phyloP scores from a whole-genome alignment of 495 filamentous ascomycete species.

The Lasiosphaeria hispida region DNA sequence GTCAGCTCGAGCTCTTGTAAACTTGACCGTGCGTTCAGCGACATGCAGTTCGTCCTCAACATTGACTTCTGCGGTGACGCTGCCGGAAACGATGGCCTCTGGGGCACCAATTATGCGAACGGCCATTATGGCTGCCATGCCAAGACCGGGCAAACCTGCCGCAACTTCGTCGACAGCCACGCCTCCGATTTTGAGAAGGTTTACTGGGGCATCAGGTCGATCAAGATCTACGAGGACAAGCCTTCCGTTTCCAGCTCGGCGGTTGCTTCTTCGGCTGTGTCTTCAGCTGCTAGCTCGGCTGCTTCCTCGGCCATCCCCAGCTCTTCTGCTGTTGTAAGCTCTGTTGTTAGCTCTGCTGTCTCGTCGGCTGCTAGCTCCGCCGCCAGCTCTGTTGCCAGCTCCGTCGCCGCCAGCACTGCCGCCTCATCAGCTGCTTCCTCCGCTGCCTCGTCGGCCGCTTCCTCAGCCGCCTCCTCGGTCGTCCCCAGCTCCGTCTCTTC shows the following conservation, averaged over 20 bases:
- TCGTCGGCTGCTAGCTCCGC: constrained; percentile 37
- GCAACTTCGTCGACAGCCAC: constrained; percentile 57
- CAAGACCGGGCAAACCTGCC: constrained; percentile 41
- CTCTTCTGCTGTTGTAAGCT: constrained; percentile 25
- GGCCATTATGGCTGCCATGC: constrained; percentile 14
- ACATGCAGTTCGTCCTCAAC: constrained; percentile 48
- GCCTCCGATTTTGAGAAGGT: constrained; percentile 53
- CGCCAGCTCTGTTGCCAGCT: constrained; percentile 25
- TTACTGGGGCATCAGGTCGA: constrained; percentile 56
- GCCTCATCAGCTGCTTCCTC: constrained; percentile 30
- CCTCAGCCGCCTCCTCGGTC: constrained; percentile 36
- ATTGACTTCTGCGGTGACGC: constrained; percentile 51
- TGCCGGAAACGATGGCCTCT: constrained; percentile 31
- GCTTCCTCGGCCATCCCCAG: constrained; percentile 49
- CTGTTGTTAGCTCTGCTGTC: background rate
- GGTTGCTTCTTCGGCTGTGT: constrained; percentile 33
- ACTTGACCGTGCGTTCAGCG: constrained; percentile 42
- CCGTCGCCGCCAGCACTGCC: constrained; percentile 20
- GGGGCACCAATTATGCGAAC: too few relatives aligned
- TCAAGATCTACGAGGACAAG: constrained; percentile 48
- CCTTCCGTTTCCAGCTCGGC: constrained; percentile 24
- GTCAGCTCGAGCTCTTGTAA: constrained; percentile 43
- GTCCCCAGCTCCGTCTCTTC: constrained; percentile 9
- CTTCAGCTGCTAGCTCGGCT: constrained; percentile 35
- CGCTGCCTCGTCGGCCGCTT: constrained; percentile 23